Evolutionary conservation across 129 eudicot genomes (phyloP), one percentile per base, ranked within the genome.

Genomic region (Chrysanthemum seticuspe): DNA sequence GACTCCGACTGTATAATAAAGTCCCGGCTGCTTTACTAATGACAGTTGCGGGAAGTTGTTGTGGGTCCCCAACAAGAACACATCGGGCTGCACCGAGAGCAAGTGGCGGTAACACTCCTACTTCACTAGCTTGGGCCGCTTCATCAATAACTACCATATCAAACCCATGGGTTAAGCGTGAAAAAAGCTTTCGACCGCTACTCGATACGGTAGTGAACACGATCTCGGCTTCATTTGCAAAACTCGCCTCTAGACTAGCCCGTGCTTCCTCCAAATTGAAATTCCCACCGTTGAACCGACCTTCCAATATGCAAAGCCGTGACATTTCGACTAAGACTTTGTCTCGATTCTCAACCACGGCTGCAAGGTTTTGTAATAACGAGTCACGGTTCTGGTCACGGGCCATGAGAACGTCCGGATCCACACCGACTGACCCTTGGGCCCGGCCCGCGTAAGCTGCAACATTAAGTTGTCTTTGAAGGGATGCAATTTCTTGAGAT

Each of bases 101-200:
- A 13, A 94, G 96, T 6, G 99, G 99, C 67, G 99, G 99, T 52
- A 94, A 84, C 34, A 90, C 81, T 3, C 87, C 99, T 25, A 94
- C 99, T 82, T 94, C 99, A 79, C 99, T 94, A 7, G 99, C 99
- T 76, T 94, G 99, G 4, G 99, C 99, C 7, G 99, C 99, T 83
- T 94, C 99, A 73, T 94, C 99, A 36, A 94, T 94, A 74, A 94
- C 99, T 71, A 94, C 99, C 99, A 94, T 94, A 78, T 94, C 99
- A 54, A 94, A 94, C 70, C 99, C 99, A 47, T 94, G 99, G 51
- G 93, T 90, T 34, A 94, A 81, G 62, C 99, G 91, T 8, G 97
- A 90, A 84, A 94, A 94, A 65, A 94, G 73, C 73, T 85, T 94
- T 1, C 99, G 89, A 21, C 99, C 99, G 48, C 99, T 94, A 59